These are phyloP conservation scores for Rhododendron griersonianum DNA, from an alignment of 148 eudicot species.

Conservation along the genomic window DNA sequence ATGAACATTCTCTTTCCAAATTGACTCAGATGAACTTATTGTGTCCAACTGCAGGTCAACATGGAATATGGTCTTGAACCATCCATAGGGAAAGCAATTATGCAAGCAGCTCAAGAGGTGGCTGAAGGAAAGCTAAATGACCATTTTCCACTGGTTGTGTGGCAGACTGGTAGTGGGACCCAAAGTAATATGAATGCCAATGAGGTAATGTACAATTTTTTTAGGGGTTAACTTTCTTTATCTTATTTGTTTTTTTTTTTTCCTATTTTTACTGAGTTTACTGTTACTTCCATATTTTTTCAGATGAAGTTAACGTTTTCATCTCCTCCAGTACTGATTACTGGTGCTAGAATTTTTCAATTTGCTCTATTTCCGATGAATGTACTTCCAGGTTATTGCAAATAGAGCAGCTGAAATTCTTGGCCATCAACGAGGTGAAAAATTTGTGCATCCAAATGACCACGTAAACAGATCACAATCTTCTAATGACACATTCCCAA, in stretches of 20 bases:
- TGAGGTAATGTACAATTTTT: constrained; percentile 48
- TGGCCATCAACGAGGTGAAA: constrained; percentile 87
- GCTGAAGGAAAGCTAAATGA: constrained; percentile 90
- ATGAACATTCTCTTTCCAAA: background rate
- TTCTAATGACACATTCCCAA: constrained; percentile 97
- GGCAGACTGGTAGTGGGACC: constrained; percentile 99
- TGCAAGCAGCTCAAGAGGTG: constrained; percentile 98
- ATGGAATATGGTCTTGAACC: constrained; percentile 97
- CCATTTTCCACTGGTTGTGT: constrained; percentile 91
- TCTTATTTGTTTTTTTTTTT: background rate
- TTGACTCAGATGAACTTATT: constrained; percentile 8
- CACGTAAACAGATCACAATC: constrained; percentile 99
- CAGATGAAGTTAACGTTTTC: background rate
- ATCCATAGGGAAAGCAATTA: constrained; percentile 84
- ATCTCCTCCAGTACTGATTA: background rate
- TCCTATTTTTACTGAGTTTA: background rate
- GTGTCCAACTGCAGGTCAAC: constrained; percentile 60
- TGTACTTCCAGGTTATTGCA: constrained; percentile 71
- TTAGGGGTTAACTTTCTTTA: background rate
- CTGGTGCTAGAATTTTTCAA: background rate
- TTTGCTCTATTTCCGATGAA: background rate
- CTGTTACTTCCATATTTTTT: background rate
- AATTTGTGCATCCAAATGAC: constrained; percentile 97
- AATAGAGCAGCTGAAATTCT: constrained; percentile 99
- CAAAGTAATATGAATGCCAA: constrained; percentile 99